phyloP scores from a whole-genome alignment of 306 rosid genomes.

The Luffa aegyptiaca region DNA sequence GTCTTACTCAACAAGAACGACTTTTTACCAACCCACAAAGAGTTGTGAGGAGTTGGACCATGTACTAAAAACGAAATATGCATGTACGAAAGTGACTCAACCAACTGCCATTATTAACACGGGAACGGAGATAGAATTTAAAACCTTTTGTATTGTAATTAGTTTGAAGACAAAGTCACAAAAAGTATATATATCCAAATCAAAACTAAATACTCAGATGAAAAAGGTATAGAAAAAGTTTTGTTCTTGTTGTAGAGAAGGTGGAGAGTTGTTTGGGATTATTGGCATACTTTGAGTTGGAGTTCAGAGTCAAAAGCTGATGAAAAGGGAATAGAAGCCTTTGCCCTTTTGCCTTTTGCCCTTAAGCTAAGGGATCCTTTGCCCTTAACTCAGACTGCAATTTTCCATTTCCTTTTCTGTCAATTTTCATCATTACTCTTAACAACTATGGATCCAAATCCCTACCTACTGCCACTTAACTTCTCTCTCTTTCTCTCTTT shows the following conservation, averaged over 20 bases:
- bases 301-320: not conserved
- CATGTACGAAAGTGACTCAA: not conserved
- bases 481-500: not conserved
- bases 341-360: not conserved
- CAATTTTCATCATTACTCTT: not conserved
- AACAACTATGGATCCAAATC: not conserved
- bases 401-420: not conserved
- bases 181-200: too few relatives aligned
- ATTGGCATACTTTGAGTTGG: not conserved
- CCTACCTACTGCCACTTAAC: not conserved
- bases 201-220: too few relatives aligned
- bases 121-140: too few relatives aligned
- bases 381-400: not conserved
- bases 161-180: too few relatives aligned
- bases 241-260: not conserved
- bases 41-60: too few relatives aligned
- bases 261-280: not conserved
- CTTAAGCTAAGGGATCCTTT: not conserved
- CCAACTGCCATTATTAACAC: not conserved
- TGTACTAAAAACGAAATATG: not conserved
- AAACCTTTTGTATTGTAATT: too few relatives aligned
- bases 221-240: too few relatives aligned
- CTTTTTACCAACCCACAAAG: not conserved
- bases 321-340: not conserved
- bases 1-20: not conserved